Base-by-base conservation (phyloP, 148 eudicot genomes). In the Rhododendron simsii region DNA sequence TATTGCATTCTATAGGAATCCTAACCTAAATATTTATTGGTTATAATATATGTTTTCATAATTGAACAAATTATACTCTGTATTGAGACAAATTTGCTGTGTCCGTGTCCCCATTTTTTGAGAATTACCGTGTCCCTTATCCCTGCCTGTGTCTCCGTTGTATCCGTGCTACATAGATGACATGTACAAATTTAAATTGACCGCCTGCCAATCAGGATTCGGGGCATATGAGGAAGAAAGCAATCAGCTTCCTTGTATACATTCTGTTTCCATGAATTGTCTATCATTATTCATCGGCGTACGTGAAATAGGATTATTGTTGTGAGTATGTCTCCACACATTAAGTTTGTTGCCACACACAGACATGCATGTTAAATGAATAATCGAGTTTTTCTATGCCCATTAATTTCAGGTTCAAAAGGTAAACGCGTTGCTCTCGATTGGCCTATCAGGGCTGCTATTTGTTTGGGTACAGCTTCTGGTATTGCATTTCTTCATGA, bases 401-500 rank as follows among this genome's bases (percentile, higher is more conserved):
- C 10, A 37, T 63, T 82, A 71, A 7, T 89, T 76, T 84, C 86
- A 71, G 57, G 81, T 77, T 51, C 69, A 20, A 28, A 76, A 57
- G 63, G 73, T 35, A 87, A 76, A 69, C 35, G n/a, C 20, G n/a
- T 79, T 51, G 65, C 63, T 78, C 74, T 90, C 37, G 47, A 63
- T 69, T 90, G 91, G 91, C 20, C 67, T 26, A 44, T 1, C 37
- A 88, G 91, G 53, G 88, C 87, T 77, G 87, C 89, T 20, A 88
- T 90, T 81, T 86, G 88, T 82, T 14, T 44, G 33, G 91, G 91
- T 15, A 55, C 86, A 41, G 87, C 91, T 86, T 86, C 85, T 86
- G 91, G 88, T 41, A 88, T 90, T 76, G 90, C 86, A 21, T 88
- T 86, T 86, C 88, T 90, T 53, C 90, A 90, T 7, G 81, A 84